These are phyloP conservation scores for Alternaria sp. DNA, from an alignment of 2,329 filamentous ascomycete species.

Conservation along the genomic window DNA sequence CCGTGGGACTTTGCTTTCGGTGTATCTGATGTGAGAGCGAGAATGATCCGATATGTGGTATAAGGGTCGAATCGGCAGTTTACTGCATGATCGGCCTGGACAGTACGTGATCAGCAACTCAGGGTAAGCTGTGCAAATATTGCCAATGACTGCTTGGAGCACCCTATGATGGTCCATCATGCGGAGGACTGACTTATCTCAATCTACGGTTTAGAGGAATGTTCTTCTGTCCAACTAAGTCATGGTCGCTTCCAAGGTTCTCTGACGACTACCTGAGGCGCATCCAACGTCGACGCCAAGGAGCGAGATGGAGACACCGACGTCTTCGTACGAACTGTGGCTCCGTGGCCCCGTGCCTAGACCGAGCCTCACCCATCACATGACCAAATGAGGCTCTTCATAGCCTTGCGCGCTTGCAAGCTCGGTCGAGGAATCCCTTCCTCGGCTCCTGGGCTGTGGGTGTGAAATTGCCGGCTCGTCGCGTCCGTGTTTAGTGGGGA, in stretches of 20 bases:
- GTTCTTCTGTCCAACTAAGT: neutral
- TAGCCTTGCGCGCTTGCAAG: neutral
- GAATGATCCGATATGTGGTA: too few species aligned
- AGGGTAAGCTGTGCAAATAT: neutral
- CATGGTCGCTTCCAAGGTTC: neutral
- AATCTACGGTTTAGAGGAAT: neutral
- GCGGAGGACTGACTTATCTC: neutral
- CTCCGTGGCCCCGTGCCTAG: neutral
- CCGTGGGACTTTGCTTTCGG: too few species aligned
- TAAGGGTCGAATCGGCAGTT: too few species aligned
- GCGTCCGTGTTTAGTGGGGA: conserved; percentile 10
- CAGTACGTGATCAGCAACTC: too few species aligned
- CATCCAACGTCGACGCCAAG: neutral
- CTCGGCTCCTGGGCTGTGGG: conserved; percentile 4
- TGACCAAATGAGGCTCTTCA: neutral
- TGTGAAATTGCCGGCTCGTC: conserved; percentile 5
- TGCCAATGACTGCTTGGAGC: neutral
- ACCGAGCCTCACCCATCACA: neutral
- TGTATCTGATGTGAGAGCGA: too few species aligned
- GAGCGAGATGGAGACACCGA: neutral
- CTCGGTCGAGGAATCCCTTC: conserved; percentile 2
- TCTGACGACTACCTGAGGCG: neutral
- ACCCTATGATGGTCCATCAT: neutral
- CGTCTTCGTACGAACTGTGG: neutral
- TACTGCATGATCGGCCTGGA: too few species aligned